Evolutionary conservation across 2,329 filamentous ascomycete species (phyloP), one percentile per base, ranked within the genome.

Genomic region (Sporothrix dimorphospora): DNA sequence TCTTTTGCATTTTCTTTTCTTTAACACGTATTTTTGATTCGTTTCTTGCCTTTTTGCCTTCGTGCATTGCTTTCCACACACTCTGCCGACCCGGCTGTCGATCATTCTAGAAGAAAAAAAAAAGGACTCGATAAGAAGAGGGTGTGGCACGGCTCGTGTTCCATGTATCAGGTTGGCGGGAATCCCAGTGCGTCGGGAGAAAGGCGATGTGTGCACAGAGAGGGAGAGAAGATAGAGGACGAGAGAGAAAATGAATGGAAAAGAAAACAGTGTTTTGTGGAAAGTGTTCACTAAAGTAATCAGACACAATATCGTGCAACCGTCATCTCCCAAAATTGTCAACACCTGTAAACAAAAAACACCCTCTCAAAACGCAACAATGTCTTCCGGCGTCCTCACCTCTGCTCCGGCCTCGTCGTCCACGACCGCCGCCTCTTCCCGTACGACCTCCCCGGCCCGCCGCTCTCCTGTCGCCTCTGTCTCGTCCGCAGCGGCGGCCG

Each of bases 101-200:
- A 55, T 55, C 53, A 55, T 55, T 6, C 6, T 30, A 6, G 30
- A 24, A 24, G 19, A 19, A 55, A 16, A 16, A 4, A 4, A 27
- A 21, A 9, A 27, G 14, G n/a, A n/a, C n/a, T 27, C 9, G 24
- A 16, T 21, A 4, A 27, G 3, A 11, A 3, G 19, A 40, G 27
- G 30, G 19, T 21, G 30, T 19, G 30, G 55, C 30, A 61, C 53
- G 53, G 53, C 53, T 55, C 24, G 24, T n/a, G 55, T 61, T 30
- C 55, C 55, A 61, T 61, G 55, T 61, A 21, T 40, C 55, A 61
- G 55, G 55, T 40, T 61, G 55, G 14, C 55, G 55, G 55, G 55
- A 61, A 34, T 30, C 24, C 24, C 47, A 49, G 47, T 8, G 47
- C 1, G 51, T 30, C 24, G 51, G 24, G 51, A 49, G 47, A 49